Percentiles rank a stretch among this genome's conserved stretches.
Conservation (phyloP, 2,329 filamentous ascomycete species). For the Fusarium temperatum region DNA sequence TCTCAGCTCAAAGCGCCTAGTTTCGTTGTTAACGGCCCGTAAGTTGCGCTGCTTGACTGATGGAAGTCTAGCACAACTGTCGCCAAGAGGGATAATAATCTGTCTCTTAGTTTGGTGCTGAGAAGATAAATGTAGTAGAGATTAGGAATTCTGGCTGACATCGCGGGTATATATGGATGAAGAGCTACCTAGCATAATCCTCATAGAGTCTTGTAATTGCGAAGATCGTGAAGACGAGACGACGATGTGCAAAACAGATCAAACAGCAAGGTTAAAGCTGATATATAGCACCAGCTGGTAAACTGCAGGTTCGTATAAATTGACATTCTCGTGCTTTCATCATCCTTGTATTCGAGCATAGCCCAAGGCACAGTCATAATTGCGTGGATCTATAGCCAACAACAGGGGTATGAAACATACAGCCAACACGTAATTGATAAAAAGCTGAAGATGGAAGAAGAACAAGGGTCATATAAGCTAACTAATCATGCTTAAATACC, state of each 20-base stretch:
- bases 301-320: background rate
- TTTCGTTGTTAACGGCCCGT: background rate
- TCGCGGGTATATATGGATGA: background rate
- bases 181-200: background rate
- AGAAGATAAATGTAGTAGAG: background rate
- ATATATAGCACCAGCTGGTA: background rate
- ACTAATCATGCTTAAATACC: background rate
- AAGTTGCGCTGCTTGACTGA: background rate
- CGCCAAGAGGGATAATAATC: fast-evolving
- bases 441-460: background rate
- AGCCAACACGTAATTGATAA: background rate
- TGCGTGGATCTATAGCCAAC: background rate
- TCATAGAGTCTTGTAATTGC: background rate
- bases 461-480: background rate
- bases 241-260: background rate
- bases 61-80: background rate
- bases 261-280: background rate
- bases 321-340: background rate
- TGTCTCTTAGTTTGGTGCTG: background rate
- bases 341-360: background rate
- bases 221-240: background rate
- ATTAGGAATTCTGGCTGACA: background rate
- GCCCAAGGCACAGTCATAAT: background rate
- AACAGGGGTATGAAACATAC: background rate
- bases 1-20: background rate